Evolutionary conservation across 1,284 basidiomycete species (phyloP), one percentile per base, ranked within the genome.

Genomic region (Ganoderma lingzhi): DNA sequence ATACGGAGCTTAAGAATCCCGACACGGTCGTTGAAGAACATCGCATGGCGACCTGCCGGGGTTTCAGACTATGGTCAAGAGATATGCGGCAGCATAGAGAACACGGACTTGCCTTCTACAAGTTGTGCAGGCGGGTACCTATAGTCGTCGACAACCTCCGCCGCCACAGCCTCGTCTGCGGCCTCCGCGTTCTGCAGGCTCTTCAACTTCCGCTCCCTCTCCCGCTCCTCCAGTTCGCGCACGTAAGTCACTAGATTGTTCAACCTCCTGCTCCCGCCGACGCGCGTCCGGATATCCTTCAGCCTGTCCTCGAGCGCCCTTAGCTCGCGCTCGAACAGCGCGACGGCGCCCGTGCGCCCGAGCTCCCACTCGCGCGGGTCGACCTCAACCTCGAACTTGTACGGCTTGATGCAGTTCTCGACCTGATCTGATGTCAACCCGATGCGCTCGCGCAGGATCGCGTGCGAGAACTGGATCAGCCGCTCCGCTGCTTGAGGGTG

Each of bases 391-490:
- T 96, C 96, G 80, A 98, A 98, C 85, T 99, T 99, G 89, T 92
- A 99, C 41, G 98, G 98, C 83, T 99, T 99, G 85, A 99, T 98
- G 81, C 96, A 98, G 82, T 99, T 99, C 85, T 99, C 98, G 9
- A 99, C 98, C 82, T 99, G 97, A 79, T 99, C 98, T 1, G 96
- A 93, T 3, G 98, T 96, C 66, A 98, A 82, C 10, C 94, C 93
- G 70, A 98, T 93, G 2, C 97, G 89, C 76, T 98, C 96, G 62
- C 96, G 87, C 67, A 99, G 83, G 76, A 99, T 97, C 76, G 88
- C 90, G 80, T 98, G 96, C 17, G 95, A 94, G 80, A 98, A 98
- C 76, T 96, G 88, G 66, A 95, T 88, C 68, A 99, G 91, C 23
- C 96, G 90, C 73, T 97, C 95, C 1, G 95, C 89, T 0, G 96